phyloP scores from a whole-genome alignment of 768 basidiomycete genomes.

The Lactarius tabidus region DNA sequence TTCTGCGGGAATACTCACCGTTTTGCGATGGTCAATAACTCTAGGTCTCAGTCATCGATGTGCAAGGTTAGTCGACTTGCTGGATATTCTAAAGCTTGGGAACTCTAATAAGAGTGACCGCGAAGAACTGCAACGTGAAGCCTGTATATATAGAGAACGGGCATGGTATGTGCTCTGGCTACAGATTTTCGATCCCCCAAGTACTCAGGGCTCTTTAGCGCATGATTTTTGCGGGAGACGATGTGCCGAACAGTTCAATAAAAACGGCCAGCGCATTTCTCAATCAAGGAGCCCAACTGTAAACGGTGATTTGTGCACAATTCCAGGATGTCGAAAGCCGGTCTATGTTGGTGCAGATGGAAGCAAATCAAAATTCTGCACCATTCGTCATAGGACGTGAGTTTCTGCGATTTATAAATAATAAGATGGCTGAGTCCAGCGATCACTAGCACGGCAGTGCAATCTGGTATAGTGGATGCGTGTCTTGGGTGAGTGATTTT shows the following conservation, averaged over 20 bases:
- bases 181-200: neutral
- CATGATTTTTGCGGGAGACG: conserved; percentile 28
- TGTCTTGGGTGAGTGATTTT: conserved; percentile 23
- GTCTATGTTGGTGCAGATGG: conserved; percentile 22
- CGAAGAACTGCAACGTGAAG: conserved; percentile 22
- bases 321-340: conserved; percentile 16
- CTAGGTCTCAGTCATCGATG: neutral
- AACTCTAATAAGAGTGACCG: neutral
- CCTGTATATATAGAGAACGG: conserved; percentile 28
- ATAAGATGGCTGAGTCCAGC: neutral
- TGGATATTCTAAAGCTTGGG: too few relatives aligned
- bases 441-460: conserved; percentile 19
- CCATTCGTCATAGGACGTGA: conserved; percentile 24
- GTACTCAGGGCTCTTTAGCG: neutral
- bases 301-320: conserved; percentile 5
- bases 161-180: conserved; percentile 5
- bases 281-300: neutral
- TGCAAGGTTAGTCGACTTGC: conserved; percentile 24
- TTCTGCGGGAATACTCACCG: conserved; percentile 26
- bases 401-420: neutral
- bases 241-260: conserved; percentile 20
- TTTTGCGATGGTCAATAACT: conserved; percentile 19
- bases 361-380: conserved; percentile 20
- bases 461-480: conserved; percentile 14
- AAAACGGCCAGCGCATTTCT: neutral